Base-by-base conservation (phyloP, 2,329 filamentous ascomycete species). In the Aureobasidium sp. region DNA sequence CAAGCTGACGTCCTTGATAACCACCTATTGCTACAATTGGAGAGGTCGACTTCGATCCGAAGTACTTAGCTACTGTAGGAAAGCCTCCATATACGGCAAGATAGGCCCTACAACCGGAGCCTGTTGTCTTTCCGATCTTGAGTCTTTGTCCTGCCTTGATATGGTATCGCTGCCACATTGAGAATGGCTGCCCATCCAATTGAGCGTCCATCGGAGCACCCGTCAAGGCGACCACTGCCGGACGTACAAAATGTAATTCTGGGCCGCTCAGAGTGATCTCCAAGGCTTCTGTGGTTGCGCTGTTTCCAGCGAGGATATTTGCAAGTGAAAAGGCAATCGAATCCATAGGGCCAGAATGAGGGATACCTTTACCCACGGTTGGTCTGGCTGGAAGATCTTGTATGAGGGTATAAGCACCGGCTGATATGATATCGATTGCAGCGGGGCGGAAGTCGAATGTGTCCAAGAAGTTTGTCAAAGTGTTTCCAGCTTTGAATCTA, bases 221-320 rank as follows among this genome's bases (percentile, higher is more conserved):
- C 46, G 82, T 83, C 13, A 87, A 66, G 2, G 84, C 78, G 8
- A 87, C 75, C 1, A 84, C 72, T 1, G 83, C 84, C 15, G 79
- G 72, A 2, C 76, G 77, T 3, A 82, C 70, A 66, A 87, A 87
- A 0, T 74, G 73, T 23, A 87, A 69, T 36, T 85, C 82, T 0
- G 85, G 84, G 0, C 85, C 85, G 15, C 76, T 80, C 17, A 86
- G 67, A 0, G 84, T 87, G 29, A 86, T 82, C 66, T 88, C 85
- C 0, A 88, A 70, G 0, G 77, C 78, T 68, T 85, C 85, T 27
- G 42, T 50, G 9, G 76, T 77, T 0, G 75, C 68, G 0, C 76
- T 66, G 59, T 87, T 87, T 0, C 83, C 84, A 0, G 83, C 84
- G 1, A 87, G 75, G 23, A 81, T 73, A 65, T 87, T 88, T 2